Evolutionary conservation across 345 rosid genomes (phyloP).

Genomic region (Gossypium turneri): DNA sequence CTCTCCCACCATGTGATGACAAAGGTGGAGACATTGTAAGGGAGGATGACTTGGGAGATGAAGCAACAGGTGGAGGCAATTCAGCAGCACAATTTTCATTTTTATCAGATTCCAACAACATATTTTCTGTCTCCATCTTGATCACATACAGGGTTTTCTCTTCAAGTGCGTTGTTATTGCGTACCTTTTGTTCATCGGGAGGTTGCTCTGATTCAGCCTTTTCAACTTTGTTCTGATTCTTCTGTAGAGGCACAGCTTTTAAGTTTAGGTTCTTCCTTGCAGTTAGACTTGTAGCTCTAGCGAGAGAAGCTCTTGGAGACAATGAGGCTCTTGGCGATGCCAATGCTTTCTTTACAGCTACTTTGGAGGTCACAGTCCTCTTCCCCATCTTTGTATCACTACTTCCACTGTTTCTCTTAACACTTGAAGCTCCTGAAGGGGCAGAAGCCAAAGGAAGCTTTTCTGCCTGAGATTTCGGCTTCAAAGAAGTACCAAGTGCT

Average conservation of each 20-base stretch:
- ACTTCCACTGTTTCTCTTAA: conserved; percentile 26
- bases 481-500: conserved; percentile 29
- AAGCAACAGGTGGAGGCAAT: conserved; percentile 22
- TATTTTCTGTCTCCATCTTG: conserved; percentile 45
- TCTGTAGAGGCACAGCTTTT: conserved; percentile 29
- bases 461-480: conserved; percentile 33
- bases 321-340: conserved; percentile 29
- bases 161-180: conserved; percentile 27
- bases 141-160: conserved; percentile 72
- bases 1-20: conserved; percentile 29
- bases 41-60: conserved; percentile 19
- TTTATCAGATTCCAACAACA: conserved; percentile 38
- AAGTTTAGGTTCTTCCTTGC: conserved; percentile 31
- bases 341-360: conserved; percentile 27
- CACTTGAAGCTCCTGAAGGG: conserved; percentile 27
- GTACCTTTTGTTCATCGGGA: conserved; percentile 16
- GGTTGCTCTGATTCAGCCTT: conserved; percentile 30
- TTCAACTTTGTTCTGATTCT: conserved; percentile 30
- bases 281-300: conserved; percentile 31
- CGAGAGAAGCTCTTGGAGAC: conserved; percentile 25
- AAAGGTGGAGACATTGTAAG: conserved; percentile 26
- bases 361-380: conserved; percentile 23
- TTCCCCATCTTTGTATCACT: conserved; percentile 30
- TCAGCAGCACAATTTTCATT: conserved; percentile 39
- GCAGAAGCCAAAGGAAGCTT: conserved; percentile 24